Conservation (phyloP, 2,329 filamentous ascomycete species). For the Xylaria sp. region DNA sequence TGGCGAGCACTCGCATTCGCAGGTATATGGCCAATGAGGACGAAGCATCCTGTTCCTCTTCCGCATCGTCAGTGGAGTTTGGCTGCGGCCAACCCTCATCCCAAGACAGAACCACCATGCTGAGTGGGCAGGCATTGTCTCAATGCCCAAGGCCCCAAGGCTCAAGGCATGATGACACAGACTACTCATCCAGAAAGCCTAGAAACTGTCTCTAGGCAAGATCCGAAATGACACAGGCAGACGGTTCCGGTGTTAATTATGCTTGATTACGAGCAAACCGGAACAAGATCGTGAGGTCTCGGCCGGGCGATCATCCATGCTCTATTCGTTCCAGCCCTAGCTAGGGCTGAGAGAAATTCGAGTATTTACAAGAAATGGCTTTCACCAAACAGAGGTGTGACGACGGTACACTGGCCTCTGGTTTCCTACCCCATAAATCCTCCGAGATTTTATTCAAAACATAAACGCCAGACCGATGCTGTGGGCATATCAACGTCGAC, state of each 20-base stretch:
- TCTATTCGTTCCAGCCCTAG: slow-evolving; percentile 11
- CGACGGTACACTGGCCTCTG: slow-evolving; percentile 9
- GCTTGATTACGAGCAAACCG: slow-evolving; percentile 26
- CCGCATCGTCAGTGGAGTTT: not conserved
- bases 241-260: slow-evolving; percentile 25
- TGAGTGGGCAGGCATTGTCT: slow-evolving; percentile 1
- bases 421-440: slow-evolving; percentile 10
- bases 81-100: not conserved
- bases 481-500: slow-evolving; percentile 25
- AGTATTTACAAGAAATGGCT: slow-evolving; percentile 35
- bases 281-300: slow-evolving; percentile 20
- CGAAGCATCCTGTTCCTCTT: not conserved
- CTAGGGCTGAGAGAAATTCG: slow-evolving; percentile 14
- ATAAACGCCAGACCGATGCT: slow-evolving; percentile 33
- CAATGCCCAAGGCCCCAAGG: too few species aligned
- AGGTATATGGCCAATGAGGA: slow-evolving; percentile 6
- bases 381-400: slow-evolving; percentile 23
- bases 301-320: slow-evolving; percentile 21
- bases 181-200: not conserved
- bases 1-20: not conserved
- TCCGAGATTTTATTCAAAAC: slow-evolving; percentile 26
- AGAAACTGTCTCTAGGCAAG: slow-evolving; percentile 18
- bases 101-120: slow-evolving; percentile 5
- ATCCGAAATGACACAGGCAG: slow-evolving; percentile 15
- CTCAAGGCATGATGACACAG: slow-evolving; percentile 11